phyloP scores from a whole-genome alignment of 768 basidiomycete genomes.

The Rhodotorula taiwanensis region DNA sequence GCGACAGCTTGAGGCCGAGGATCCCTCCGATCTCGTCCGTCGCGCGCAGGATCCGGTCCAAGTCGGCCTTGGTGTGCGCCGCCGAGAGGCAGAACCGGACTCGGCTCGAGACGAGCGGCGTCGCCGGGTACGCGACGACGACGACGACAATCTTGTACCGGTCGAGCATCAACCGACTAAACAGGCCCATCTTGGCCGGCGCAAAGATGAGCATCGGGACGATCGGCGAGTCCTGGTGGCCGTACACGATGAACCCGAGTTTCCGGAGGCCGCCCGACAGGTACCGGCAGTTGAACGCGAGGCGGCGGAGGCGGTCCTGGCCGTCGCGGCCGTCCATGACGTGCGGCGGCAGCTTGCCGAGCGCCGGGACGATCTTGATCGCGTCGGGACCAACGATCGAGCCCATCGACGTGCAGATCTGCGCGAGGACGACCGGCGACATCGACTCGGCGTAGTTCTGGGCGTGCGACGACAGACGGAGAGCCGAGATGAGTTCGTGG shows the following conservation, averaged over 20 bases:
- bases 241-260: conserved; percentile 94
- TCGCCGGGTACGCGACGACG: conserved; percentile 46
- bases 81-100: conserved; percentile 92
- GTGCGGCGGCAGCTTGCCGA: conserved; percentile 54
- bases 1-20: conserved; percentile 79
- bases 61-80: conserved; percentile 93
- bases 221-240: conserved; percentile 82
- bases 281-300: conserved; percentile 94
- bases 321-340: conserved; percentile 82
- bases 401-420: conserved; percentile 84
- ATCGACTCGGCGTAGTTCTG: conserved; percentile 83
- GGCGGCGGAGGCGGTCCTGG: conserved; percentile 65
- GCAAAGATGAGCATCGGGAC: conserved; percentile 80
- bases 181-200: conserved; percentile 45
- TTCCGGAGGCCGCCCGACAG: conserved; percentile 76
- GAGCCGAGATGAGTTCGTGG: conserved; percentile 68
- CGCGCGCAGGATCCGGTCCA: conserved; percentile 74
- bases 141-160: conserved; percentile 42
- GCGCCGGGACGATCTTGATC: conserved; percentile 37
- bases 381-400: conserved; percentile 78
- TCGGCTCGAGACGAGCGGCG: conserved; percentile 75
- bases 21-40: conserved; percentile 87
- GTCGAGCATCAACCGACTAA: conserved; percentile 80
- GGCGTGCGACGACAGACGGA: conserved; percentile 57
- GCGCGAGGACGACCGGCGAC: conserved; percentile 81